These are phyloP conservation scores for Aureococcus anophagefferens DNA, from an alignment of 108 stramenopile genomes.

Conservation along the genomic window DNA sequence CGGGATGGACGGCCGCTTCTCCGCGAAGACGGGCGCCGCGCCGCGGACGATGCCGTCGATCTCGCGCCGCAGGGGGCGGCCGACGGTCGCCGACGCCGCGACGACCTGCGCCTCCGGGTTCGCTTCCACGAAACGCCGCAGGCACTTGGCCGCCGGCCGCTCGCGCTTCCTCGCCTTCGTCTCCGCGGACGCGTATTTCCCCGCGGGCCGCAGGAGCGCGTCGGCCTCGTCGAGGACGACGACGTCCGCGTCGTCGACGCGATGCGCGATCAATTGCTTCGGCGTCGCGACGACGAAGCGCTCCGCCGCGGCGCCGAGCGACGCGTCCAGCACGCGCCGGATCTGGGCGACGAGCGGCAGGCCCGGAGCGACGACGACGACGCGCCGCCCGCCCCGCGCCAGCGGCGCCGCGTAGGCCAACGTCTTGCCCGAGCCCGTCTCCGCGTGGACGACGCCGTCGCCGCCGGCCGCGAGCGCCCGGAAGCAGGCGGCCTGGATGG, in stretches of 20 bases:
- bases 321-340: neutral
- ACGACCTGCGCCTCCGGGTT: neutral
- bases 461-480: conserved; percentile 29
- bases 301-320: too few species aligned
- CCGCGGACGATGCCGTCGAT: neutral
- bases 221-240: neutral
- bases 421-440: conserved; percentile 49
- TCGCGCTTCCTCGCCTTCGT: neutral
- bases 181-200: neutral
- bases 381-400: neutral
- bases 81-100: neutral
- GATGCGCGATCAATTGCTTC: neutral
- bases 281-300: too few species aligned
- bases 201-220: neutral
- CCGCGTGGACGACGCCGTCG: conserved; percentile 41
- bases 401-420: conserved; percentile 32
- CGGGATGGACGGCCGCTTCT: too few species aligned
- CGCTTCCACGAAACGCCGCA: neutral
- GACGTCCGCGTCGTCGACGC: neutral
- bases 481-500: conserved; percentile 44
- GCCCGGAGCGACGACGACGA: neutral
- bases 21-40: too few species aligned
- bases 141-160: neutral
- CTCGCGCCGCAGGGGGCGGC: neutral
- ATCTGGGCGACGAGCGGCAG: neutral